Evolutionary conservation across 169 alveolate genomes (phyloP).

Genomic region (Cryptosporidium tyzzeri): DNA sequence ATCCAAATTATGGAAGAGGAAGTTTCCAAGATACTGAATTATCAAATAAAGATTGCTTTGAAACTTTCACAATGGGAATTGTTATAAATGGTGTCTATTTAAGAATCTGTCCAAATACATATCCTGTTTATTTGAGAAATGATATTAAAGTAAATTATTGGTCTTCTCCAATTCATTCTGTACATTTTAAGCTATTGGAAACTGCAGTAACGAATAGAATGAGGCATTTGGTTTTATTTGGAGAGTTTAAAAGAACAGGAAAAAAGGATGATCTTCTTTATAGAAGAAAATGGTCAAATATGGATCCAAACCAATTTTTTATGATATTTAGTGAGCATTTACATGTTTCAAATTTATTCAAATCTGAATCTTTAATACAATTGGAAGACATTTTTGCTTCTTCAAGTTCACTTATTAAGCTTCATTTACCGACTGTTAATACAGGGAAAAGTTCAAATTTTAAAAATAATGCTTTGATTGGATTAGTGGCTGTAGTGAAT

Average conservation of each 20-base stretch:
- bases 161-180: slow-evolving; percentile 59
- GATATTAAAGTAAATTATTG: slow-evolving; percentile 16
- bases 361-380: slow-evolving; percentile 11
- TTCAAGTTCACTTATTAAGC: slow-evolving; percentile 9
- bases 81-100: slow-evolving; percentile 52
- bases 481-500: slow-evolving; percentile 32
- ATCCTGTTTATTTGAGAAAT: slow-evolving; percentile 50
- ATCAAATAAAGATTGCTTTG: slow-evolving; percentile 24
- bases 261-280: slow-evolving; percentile 9
- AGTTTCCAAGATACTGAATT: slow-evolving; percentile 4
- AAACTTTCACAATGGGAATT: slow-evolving; percentile 48
- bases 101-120: slow-evolving; percentile 55
- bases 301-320: slow-evolving; percentile 20
- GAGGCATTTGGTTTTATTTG: slow-evolving; percentile 54
- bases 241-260: slow-evolving; percentile 19
- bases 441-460: neutral
- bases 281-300: slow-evolving; percentile 22
- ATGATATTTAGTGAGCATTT: slow-evolving; percentile 27
- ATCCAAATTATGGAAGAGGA: slow-evolving; percentile 22
- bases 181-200: slow-evolving; percentile 38
- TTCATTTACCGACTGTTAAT: slow-evolving; percentile 21
- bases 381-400: slow-evolving; percentile 13
- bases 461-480: neutral
- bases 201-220: slow-evolving; percentile 53
- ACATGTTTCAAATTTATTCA: slow-evolving; percentile 3